phyloP scores from a whole-genome alignment of 2,329 filamentous ascomycete genomes.

The Lasiodiplodia gonubiensis region DNA sequence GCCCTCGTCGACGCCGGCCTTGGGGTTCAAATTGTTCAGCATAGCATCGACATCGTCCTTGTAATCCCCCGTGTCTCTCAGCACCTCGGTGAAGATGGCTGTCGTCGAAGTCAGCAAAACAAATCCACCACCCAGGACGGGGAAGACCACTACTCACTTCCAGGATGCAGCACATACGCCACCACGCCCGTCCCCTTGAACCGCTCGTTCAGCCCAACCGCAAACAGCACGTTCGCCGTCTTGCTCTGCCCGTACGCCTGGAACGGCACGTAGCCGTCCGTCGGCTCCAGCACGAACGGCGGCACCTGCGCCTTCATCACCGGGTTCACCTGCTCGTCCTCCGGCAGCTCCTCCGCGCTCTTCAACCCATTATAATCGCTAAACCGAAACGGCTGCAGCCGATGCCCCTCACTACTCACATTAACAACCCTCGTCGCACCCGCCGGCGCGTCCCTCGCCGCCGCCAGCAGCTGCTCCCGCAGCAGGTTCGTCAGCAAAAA shows the following conservation, averaged over 20 bases:
- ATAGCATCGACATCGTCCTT: neutral
- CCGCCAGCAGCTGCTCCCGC: slow-evolving; percentile 46
- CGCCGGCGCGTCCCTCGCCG: slow-evolving; percentile 30
- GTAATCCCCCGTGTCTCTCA: neutral
- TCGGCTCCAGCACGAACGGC: neutral
- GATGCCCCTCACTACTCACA: slow-evolving; percentile 35
- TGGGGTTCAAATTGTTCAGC: neutral
- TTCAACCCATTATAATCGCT: slow-evolving; percentile 30
- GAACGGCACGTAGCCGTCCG: slow-evolving; percentile 23
- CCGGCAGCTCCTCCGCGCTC: neutral
- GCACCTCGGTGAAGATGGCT: slow-evolving; percentile 1
- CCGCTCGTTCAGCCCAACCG: slow-evolving; percentile 36
- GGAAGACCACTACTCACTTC: slow-evolving; percentile 21
- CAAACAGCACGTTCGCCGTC: slow-evolving; percentile 39
- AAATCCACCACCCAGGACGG: no score
- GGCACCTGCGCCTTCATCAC: neutral
- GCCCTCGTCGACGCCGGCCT: slow-evolving; percentile 38
- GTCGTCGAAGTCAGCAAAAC: neutral
- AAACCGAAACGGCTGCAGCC: slow-evolving; percentile 30
- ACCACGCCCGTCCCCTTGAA: slow-evolving; percentile 35
- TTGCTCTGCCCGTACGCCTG: slow-evolving; percentile 36
- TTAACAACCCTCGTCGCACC: slow-evolving; percentile 38
- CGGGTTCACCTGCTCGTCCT: neutral
- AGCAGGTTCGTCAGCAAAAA: slow-evolving; percentile 53
- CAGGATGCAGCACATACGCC: slow-evolving; percentile 41